phyloP scores from a whole-genome alignment of 2,329 filamentous ascomycete species.

The Pyrenochaeta sp. region DNA sequence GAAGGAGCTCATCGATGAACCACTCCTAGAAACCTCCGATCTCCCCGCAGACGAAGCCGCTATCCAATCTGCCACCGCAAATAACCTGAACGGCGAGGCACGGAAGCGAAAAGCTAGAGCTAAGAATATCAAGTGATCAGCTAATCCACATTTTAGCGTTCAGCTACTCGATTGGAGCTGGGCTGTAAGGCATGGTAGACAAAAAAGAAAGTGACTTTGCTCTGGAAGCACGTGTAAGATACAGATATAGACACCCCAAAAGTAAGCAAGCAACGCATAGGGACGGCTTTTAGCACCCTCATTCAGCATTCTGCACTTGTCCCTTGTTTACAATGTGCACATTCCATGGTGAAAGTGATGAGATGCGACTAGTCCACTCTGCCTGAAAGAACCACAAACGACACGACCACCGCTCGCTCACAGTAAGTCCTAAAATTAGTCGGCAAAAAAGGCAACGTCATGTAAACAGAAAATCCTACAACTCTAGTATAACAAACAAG shows the following conservation, averaged over 20 bases:
- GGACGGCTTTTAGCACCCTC: background rate
- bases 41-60: slow-evolving; percentile 50
- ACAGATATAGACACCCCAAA: background rate
- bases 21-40: slow-evolving; percentile 47
- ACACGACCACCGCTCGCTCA: too few relatives aligned
- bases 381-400: too few relatives aligned
- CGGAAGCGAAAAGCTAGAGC: slow-evolving; percentile 51
- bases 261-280: background rate
- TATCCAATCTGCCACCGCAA: slow-evolving; percentile 53
- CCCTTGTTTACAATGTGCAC: too few relatives aligned
- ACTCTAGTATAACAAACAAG: too few relatives aligned
- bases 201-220: background rate
- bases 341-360: too few relatives aligned
- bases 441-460: too few relatives aligned
- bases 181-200: background rate
- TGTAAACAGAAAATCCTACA: too few relatives aligned
- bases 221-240: background rate
- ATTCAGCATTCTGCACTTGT: background rate
- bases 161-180: background rate
- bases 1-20: slow-evolving; percentile 47
- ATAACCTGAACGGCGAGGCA: slow-evolving; percentile 57
- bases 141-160: background rate
- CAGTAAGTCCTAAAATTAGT: too few relatives aligned
- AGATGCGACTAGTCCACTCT: too few relatives aligned
- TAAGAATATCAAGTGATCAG: slow-evolving; percentile 34